phyloP scores from a whole-genome alignment of 2,329 filamentous ascomycete genomes.

The Diaporthe destruens region DNA sequence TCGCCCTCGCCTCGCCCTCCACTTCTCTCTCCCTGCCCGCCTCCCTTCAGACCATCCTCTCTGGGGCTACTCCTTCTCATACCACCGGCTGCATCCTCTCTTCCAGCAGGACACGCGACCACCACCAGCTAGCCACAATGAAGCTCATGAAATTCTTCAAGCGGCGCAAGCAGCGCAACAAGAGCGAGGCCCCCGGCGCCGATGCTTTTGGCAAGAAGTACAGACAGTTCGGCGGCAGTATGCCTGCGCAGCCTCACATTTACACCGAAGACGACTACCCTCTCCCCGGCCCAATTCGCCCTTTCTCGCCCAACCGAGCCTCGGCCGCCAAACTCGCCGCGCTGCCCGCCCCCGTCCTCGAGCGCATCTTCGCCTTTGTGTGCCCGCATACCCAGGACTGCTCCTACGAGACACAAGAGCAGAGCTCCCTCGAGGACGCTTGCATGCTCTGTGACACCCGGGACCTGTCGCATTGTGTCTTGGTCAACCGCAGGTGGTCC shows the following conservation, averaged over 20 bases:
- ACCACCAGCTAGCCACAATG: constrained; percentile 31
- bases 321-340: constrained; percentile 61
- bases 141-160: constrained; percentile 48
- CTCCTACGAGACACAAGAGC: constrained; percentile 85
- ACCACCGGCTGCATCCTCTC: background rate
- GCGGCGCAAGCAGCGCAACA: constrained; percentile 51
- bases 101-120: constrained; percentile 5
- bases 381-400: constrained; percentile 86
- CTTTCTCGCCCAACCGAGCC: constrained; percentile 54
- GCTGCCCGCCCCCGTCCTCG: constrained; percentile 78
- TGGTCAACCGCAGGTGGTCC: constrained; percentile 81
- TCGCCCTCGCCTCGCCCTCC: background rate
- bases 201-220: constrained; percentile 44
- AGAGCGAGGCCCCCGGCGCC: constrained; percentile 40
- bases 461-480: constrained; percentile 84
- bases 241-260: constrained; percentile 40
- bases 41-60: background rate
- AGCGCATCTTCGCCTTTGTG: constrained; percentile 82
- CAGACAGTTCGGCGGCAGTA: constrained; percentile 45
- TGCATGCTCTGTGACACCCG: constrained; percentile 96
- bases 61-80: too few species aligned
- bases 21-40: constrained; percentile 4
- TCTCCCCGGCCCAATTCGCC: constrained; percentile 40
- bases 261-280: constrained; percentile 29
- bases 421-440: constrained; percentile 80